Conservation (phyloP, 2,329 filamentous ascomycete genomes). For the Tolypocladium cylindrosporum region DNA sequence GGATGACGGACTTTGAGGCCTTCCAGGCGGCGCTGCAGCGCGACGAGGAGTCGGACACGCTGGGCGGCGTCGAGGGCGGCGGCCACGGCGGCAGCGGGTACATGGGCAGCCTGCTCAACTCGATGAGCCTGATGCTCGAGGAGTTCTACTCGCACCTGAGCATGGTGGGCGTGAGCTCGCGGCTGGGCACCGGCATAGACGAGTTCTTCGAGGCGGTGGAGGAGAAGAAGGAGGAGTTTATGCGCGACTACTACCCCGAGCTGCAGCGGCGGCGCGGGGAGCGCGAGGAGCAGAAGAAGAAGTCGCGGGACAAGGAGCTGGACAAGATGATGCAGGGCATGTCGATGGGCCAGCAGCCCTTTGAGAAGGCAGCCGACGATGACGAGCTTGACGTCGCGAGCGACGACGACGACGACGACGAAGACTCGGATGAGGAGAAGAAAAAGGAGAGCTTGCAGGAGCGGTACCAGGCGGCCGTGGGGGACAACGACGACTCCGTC, state of each 20-base stretch:
- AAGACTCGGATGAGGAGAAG: conserved; percentile 48
- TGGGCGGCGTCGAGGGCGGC: conserved; percentile 61
- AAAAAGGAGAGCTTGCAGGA: conserved; percentile 59
- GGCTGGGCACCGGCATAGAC: conserved; percentile 83
- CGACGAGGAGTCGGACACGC: conserved; percentile 70
- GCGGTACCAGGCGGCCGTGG: conserved; percentile 68
- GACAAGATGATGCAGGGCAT: conserved; percentile 94
- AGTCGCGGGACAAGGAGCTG: conserved; percentile 67
- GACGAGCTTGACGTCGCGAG: conserved; percentile 44
- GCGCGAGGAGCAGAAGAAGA: conserved; percentile 65
- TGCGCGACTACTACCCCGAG: conserved; percentile 84
- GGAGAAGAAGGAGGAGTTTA: conserved; percentile 80
- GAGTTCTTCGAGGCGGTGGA: conserved; percentile 89
- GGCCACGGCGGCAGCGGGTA: conserved; percentile 75
- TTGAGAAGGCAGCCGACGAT: conserved; percentile 35
- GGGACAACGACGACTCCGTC: conserved; percentile 42
- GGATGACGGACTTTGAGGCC: conserved; percentile 98
- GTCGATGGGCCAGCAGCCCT: conserved; percentile 35
- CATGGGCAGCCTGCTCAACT: conserved; percentile 92
- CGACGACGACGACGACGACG: conserved; percentile 45
- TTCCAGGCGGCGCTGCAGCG: conserved; percentile 78
- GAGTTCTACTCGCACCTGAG: conserved; percentile 94
- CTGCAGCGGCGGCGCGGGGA: conserved; percentile 68
- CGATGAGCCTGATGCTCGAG: conserved; percentile 94
- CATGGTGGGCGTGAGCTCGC: conserved; percentile 86